phyloP scores from a whole-genome alignment of 148 eudicot genomes.

The Camellia sinensis region DNA sequence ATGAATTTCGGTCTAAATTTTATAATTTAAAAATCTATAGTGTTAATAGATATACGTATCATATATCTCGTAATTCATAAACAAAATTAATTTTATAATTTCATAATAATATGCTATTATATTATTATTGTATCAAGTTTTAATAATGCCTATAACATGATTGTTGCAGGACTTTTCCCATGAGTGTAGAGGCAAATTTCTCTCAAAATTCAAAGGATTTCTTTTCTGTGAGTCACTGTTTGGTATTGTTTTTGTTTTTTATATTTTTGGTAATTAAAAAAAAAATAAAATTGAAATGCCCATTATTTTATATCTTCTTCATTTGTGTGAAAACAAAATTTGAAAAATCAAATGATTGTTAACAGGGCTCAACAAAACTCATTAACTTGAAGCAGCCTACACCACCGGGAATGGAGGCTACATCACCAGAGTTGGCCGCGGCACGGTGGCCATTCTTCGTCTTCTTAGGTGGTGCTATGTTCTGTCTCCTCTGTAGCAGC shows the following conservation, averaged over 20 bases:
- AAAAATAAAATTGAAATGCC: too few species aligned
- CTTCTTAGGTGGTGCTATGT: conserved; percentile 81
- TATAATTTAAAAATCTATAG: too few species aligned
- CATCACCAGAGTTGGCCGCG: conserved; percentile 21
- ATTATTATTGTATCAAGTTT: neutral
- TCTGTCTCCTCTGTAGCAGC: conserved; percentile 79
- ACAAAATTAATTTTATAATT: too few species aligned
- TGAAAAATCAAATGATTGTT: neutral
- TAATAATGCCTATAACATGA: neutral
- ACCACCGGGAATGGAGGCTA: conserved; percentile 7
- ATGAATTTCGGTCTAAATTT: too few species aligned
- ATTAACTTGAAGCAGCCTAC: conserved; percentile 40
- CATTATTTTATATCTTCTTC: too few species aligned
- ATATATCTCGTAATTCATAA: too few species aligned
- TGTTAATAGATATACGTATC: too few species aligned
- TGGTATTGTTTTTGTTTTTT: neutral
- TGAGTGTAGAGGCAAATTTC: conserved; percentile 44
- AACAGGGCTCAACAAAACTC: conserved; percentile 48
- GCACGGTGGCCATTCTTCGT: conserved; percentile 84
- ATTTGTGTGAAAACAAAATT: too few species aligned
- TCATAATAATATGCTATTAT: too few species aligned
- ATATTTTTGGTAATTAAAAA: too few species aligned
- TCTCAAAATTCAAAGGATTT: conserved; percentile 44
- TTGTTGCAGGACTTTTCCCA: conserved; percentile 56
- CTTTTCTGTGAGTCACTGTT: conserved; percentile 34